phyloP scores from a whole-genome alignment of 352 stramenopile genomes.

The Phytophthora pisi region DNA sequence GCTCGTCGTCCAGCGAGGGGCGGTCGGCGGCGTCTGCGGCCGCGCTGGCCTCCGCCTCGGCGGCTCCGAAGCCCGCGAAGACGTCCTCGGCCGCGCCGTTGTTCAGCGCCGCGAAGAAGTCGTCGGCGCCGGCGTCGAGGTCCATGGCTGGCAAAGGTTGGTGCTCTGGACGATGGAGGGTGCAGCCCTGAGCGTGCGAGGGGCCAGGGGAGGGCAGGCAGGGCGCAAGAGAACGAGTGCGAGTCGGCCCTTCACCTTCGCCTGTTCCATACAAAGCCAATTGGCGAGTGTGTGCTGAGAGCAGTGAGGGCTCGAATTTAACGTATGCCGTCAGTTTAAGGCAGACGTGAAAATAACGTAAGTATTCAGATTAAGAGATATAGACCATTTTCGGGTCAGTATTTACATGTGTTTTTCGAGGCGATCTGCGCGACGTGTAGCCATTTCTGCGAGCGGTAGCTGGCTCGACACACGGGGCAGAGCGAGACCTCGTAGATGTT shows the following conservation, averaged over 20 bases:
- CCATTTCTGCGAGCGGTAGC: slow-evolving; percentile 39
- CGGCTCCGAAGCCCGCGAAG: slow-evolving; percentile 62
- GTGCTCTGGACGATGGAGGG: not conserved
- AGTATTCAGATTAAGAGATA: no score
- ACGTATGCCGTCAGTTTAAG: slow-evolving; percentile 14
- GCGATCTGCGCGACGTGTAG: slow-evolving; percentile 14
- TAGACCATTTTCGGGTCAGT: no score
- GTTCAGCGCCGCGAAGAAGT: slow-evolving; percentile 84
- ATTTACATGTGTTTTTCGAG: slow-evolving; percentile 10
- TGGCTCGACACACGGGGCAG: slow-evolving; percentile 75
- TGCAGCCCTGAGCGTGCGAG: slow-evolving; percentile 11
- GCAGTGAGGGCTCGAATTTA: slow-evolving; percentile 6
- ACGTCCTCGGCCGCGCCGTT: slow-evolving; percentile 58
- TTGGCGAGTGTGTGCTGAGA: slow-evolving; percentile 24
- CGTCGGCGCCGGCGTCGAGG: slow-evolving; percentile 73
- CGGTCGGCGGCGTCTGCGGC: not conserved
- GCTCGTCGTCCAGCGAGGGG: slow-evolving; percentile 40
- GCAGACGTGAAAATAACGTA: not conserved
- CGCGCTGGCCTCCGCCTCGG: slow-evolving; percentile 25
- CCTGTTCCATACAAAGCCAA: slow-evolving; percentile 31
- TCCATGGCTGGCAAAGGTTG: slow-evolving; percentile 49
- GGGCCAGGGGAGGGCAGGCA: slow-evolving; percentile 10
- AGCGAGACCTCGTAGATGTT: slow-evolving; percentile 85
- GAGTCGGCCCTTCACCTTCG: slow-evolving; percentile 1
- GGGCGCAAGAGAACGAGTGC: not conserved